Percentiles rank a stretch among this genome's conserved stretches.
These are phyloP conservation scores for Ananas comosus DNA, from an alignment of 176 grass and related monocot species.

Conservation along the genomic window DNA sequence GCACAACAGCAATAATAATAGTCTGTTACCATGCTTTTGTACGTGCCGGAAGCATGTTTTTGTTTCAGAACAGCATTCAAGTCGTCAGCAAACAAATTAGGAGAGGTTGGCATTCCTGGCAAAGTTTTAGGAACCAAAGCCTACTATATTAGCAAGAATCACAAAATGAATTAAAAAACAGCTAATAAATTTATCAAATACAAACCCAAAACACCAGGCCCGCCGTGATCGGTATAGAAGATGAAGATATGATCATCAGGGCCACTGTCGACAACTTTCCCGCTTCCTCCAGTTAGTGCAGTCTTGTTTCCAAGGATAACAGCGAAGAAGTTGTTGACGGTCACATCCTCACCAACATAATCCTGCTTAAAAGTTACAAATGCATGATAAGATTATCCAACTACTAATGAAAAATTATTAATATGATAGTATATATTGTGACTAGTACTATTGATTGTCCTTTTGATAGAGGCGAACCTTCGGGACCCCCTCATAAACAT, in stretches of 20 bases:
- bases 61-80: constrained; percentile 66
- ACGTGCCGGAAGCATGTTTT: constrained; percentile 82
- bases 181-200: constrained; percentile 5
- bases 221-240: constrained; percentile 91
- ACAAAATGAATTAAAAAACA: background rate
- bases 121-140: constrained; percentile 7
- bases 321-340: constrained; percentile 70
- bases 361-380: constrained; percentile 37
- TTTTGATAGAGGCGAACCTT: constrained; percentile 42
- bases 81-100: constrained; percentile 85
- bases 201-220: constrained; percentile 86
- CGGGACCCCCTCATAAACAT: constrained; percentile 91
- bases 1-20: constrained; percentile 12
- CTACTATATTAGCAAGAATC: background rate
- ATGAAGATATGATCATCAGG: constrained; percentile 96
- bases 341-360: constrained; percentile 80
- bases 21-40: constrained; percentile 81
- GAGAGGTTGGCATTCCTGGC: constrained; percentile 93
- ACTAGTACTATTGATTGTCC: background rate
- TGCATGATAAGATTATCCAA: background rate
- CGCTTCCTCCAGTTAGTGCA: constrained; percentile 74
- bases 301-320: constrained; percentile 86
- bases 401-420: constrained; percentile 1
- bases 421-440: too few relatives aligned
- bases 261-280: constrained; percentile 84